These are phyloP conservation scores for Multifurca ochricompacta DNA, from an alignment of 768 basidiomycete species.

Conservation along the genomic window DNA sequence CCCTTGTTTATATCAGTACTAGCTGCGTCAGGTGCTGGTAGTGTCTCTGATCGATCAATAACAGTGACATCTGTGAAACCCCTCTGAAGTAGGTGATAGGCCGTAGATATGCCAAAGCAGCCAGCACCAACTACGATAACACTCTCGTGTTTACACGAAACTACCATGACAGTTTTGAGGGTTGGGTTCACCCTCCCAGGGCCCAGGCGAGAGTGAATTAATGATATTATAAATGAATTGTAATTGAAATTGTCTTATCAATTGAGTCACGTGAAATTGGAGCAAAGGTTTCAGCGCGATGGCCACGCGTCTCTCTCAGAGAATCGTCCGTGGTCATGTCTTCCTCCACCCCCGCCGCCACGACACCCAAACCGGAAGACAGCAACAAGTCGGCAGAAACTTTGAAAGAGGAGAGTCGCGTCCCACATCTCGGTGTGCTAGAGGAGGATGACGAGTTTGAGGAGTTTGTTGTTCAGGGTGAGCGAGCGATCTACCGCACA, in stretches of 20 bases:
- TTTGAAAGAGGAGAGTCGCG: conserved; percentile 16
- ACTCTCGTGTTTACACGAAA: conserved; percentile 25
- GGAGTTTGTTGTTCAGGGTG: conserved; percentile 83
- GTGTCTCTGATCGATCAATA: conserved; percentile 55
- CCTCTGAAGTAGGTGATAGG: conserved; percentile 62
- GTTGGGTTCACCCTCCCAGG: background rate
- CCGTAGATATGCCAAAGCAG: conserved; percentile 83
- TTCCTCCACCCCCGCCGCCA: conserved; percentile 23
- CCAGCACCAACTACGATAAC: conserved; percentile 75
- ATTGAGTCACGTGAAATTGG: background rate
- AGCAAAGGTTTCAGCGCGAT: background rate
- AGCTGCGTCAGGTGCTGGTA: conserved; percentile 82
- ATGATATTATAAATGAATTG: background rate
- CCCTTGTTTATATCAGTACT: conserved; percentile 47
- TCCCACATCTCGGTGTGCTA: conserved; percentile 72
- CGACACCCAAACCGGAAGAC: conserved; percentile 25
- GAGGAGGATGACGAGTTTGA: conserved; percentile 99
- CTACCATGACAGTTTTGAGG: background rate
- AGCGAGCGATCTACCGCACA: conserved; percentile 13
- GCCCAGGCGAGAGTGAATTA: background rate
- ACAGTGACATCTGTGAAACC: conserved; percentile 67
- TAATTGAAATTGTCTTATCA: no score
- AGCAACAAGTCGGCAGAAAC: conserved; percentile 22
- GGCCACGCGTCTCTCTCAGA: background rate
- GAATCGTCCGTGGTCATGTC: conserved; percentile 21